Percentiles rank a stretch among this genome's conserved stretches.
Conservation (phyloP, 805 yeast genomes). For the Torulaspora franciscae region DNA sequence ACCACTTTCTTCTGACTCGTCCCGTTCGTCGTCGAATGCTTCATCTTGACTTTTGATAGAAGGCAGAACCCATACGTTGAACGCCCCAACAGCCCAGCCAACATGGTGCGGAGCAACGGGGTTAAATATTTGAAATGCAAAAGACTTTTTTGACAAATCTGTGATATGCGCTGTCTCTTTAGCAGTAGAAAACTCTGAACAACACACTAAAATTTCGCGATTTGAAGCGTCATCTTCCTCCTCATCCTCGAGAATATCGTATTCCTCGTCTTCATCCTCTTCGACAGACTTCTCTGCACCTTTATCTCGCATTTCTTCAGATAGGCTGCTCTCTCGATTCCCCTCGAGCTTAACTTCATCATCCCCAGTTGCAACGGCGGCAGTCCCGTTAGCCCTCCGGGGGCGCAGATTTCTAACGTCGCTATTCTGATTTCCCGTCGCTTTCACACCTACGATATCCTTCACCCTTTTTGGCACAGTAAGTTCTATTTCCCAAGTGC, state of each 20-base stretch:
- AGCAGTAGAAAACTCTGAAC: conserved; percentile 63
- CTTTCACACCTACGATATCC: conserved; percentile 49
- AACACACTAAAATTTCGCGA: conserved; percentile 56
- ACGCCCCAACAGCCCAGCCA: conserved; percentile 93
- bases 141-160: conserved; percentile 70
- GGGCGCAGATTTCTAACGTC: conserved; percentile 1
- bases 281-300: conserved; percentile 31
- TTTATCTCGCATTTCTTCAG: conserved; percentile 23
- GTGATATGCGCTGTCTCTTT: conserved; percentile 71
- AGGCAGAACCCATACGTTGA: conserved; percentile 47
- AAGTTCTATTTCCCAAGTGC: conserved; percentile 90
- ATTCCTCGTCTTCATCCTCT: conserved; percentile 35
- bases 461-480: conserved; percentile 74
- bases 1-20: conserved; percentile 37
- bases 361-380: background rate
- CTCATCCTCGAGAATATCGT: conserved; percentile 36
- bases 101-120: conserved; percentile 92
- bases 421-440: conserved; percentile 34
- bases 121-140: conserved; percentile 64
- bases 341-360: conserved; percentile 1
- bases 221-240: conserved; percentile 27
- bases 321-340: conserved; percentile 2
- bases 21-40: conserved; percentile 32
- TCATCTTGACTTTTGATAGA: conserved; percentile 20
- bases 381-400: background rate